Evolutionary conservation across 805 yeast species (phyloP).

Genomic region (Saccharomycopsis javanensis): DNA sequence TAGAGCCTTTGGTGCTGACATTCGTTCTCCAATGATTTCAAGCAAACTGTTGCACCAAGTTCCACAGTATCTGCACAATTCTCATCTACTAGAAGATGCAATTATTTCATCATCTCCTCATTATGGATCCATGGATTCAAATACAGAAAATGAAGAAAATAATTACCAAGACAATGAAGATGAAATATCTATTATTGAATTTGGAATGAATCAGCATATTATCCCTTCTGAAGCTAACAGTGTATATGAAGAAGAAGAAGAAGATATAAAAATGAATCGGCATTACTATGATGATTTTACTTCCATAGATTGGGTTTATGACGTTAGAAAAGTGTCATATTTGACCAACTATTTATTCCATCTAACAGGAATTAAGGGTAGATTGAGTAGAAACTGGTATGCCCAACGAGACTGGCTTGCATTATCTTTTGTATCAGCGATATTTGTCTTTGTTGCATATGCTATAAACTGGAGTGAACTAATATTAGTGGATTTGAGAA

Average conservation of each 20-base stretch:
- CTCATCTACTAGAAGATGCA: neutral
- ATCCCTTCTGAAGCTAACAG: slow-evolving; percentile 8
- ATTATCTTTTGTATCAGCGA: slow-evolving; percentile 36
- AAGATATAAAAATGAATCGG: slow-evolving; percentile 17
- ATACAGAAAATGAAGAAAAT: neutral
- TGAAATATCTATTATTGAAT: slow-evolving; percentile 8
- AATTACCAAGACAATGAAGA: slow-evolving; percentile 2
- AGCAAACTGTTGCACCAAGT: neutral
- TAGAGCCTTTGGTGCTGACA: slow-evolving; percentile 9
- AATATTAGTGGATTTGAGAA: slow-evolving; percentile 39
- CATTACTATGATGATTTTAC: slow-evolving; percentile 51
- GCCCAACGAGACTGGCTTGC: slow-evolving; percentile 41
- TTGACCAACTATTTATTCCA: slow-evolving; percentile 32
- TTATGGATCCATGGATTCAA: neutral
- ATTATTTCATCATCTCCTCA: neutral
- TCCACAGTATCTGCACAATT: neutral
- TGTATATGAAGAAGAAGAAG: neutral
- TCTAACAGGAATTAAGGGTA: slow-evolving; percentile 27
- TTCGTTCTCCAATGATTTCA: slow-evolving; percentile 11
- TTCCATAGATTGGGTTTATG: slow-evolving; percentile 50
- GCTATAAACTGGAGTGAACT: slow-evolving; percentile 39
- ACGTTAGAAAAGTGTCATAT: slow-evolving; percentile 35
- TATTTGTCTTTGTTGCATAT: slow-evolving; percentile 41
- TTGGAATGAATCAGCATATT: slow-evolving; percentile 8
- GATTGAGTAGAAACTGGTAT: slow-evolving; percentile 27